phyloP scores from a whole-genome alignment of 768 basidiomycete genomes.

The Epithele typhae region DNA sequence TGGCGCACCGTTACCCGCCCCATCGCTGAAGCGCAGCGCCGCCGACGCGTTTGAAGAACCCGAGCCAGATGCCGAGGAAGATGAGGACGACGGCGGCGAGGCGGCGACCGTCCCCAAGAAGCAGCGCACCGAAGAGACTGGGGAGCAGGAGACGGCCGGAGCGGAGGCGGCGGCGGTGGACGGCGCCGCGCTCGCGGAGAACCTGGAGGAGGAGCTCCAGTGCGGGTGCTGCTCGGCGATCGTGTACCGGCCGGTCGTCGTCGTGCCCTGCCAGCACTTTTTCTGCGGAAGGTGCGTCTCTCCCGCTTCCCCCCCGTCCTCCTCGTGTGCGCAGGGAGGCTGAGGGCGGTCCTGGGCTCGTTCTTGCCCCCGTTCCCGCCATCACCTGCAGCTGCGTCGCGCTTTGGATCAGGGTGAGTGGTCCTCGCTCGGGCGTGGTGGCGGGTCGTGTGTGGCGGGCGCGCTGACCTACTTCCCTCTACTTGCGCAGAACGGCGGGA shows the following conservation, averaged over 20 bases:
- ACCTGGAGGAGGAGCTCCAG: slow-evolving; percentile 70
- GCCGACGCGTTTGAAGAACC: slow-evolving; percentile 57
- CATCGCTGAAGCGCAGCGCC: slow-evolving; percentile 55
- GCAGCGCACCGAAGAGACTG: slow-evolving; percentile 42
- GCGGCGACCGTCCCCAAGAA: slow-evolving; percentile 52
- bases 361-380: too few species aligned
- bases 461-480: neutral
- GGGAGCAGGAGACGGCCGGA: neutral
- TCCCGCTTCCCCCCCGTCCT: too few species aligned
- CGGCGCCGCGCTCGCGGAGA: slow-evolving; percentile 45
- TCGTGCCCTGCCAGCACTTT: slow-evolving; percentile 85
- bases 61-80: slow-evolving; percentile 30
- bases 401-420: slow-evolving; percentile 80
- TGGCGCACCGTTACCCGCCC: neutral
- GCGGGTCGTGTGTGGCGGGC: neutral
- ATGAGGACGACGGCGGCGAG: too few species aligned
- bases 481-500: slow-evolving; percentile 71
- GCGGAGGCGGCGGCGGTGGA: slow-evolving; percentile 13
- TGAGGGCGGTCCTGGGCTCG: too few species aligned
- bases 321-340: too few species aligned
- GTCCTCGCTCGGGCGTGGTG: neutral
- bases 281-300: slow-evolving; percentile 82
- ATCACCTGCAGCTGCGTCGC: slow-evolving; percentile 59
- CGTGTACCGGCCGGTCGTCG: slow-evolving; percentile 77
- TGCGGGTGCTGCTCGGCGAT: slow-evolving; percentile 85